Percentiles rank a stretch among this genome's conserved stretches.
Evolutionary conservation across 2,329 filamentous ascomycete genomes (phyloP).

Genomic region (Torrubiellomyces zombiae): DNA sequence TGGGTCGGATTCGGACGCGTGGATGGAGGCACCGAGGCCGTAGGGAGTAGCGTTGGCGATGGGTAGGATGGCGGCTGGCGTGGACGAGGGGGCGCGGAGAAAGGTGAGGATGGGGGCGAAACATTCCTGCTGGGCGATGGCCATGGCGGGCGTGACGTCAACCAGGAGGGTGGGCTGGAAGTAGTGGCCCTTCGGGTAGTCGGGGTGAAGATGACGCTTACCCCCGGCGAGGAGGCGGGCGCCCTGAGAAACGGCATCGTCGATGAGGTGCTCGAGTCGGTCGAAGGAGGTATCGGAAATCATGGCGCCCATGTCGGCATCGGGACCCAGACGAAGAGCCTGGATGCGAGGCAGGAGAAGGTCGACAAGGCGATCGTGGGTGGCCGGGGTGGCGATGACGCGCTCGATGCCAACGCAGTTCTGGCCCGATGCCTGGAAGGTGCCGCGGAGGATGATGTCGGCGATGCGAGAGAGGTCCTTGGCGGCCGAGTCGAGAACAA

Average conservation of each 20-base stretch:
- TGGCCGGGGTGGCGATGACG: slow-evolving; percentile 61
- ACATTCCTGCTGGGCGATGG: slow-evolving; percentile 75
- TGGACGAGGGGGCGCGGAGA: slow-evolving; percentile 52
- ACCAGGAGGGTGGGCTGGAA: slow-evolving; percentile 80
- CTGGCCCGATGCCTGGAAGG: slow-evolving; percentile 89
- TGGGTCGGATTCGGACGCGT: slow-evolving; percentile 47
- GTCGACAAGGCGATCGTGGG: slow-evolving; percentile 57
- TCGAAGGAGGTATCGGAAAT: slow-evolving; percentile 65
- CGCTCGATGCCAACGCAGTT: slow-evolving; percentile 97
- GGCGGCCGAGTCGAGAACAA: slow-evolving; percentile 65
- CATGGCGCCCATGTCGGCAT: slow-evolving; percentile 75
- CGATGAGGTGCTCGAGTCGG: slow-evolving; percentile 59
- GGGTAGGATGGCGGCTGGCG: slow-evolving; percentile 45
- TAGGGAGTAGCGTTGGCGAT: slow-evolving; percentile 76
- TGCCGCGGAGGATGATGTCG: slow-evolving; percentile 76
- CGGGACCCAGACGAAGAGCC: slow-evolving; percentile 58
- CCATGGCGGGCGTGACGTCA: slow-evolving; percentile 77
- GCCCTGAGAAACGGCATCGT: slow-evolving; percentile 60
- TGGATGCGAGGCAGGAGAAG: slow-evolving; percentile 59
- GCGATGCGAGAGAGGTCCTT: slow-evolving; percentile 53
- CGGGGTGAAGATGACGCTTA: slow-evolving; percentile 51
- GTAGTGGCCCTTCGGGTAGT: slow-evolving; percentile 69
- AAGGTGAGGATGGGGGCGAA: slow-evolving; percentile 84
- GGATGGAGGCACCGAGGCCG: slow-evolving; percentile 78
- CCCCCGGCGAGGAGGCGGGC: slow-evolving; percentile 74